These are phyloP conservation scores for Leucogyrophana mollusca DNA, from an alignment of 768 basidiomycete genomes.

Conservation along the genomic window DNA sequence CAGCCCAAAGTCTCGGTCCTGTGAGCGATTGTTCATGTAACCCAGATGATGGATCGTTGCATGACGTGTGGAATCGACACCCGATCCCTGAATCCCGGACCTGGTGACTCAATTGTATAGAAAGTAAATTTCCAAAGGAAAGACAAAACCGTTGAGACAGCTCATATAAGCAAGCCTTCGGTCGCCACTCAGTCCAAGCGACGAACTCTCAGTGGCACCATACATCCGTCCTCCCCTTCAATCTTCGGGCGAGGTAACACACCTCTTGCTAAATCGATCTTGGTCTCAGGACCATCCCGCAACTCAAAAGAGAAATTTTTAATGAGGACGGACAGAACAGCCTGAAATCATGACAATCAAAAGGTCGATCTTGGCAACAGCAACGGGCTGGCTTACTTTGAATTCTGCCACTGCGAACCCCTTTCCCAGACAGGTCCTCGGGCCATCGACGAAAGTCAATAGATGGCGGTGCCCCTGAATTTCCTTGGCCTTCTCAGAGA, in stretches of 20 bases:
- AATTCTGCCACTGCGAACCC: slow-evolving; percentile 25
- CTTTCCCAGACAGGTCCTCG: slow-evolving; percentile 26
- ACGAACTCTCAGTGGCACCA: slow-evolving; percentile 12
- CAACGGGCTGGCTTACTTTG: slow-evolving; percentile 14
- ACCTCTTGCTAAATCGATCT: slow-evolving; percentile 20
- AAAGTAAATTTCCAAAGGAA: no score
- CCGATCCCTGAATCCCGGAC: no score
- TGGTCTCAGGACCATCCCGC: slow-evolving; percentile 37
- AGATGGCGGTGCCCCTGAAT: slow-evolving; percentile 26
- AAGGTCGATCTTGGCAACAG: background rate
- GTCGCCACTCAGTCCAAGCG: slow-evolving; percentile 4
- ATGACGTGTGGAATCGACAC: no score
- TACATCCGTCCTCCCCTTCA: slow-evolving; percentile 14
- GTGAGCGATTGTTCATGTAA: no score
- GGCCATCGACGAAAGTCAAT: slow-evolving; percentile 28
- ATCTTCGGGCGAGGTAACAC: slow-evolving; percentile 36
- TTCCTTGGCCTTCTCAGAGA: slow-evolving; percentile 15
- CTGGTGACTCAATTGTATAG: no score
- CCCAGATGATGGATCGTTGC: no score
- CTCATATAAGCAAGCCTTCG: slow-evolving; percentile 3
- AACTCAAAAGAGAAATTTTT: slow-evolving; percentile 32
- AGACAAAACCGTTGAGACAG: no score
- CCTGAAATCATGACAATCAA: slow-evolving; percentile 20
- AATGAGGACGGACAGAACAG: slow-evolving; percentile 35
- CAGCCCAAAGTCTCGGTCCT: no score